phyloP scores from a whole-genome alignment of 1,284 basidiomycete genomes.

The Irpex rosettiformis region DNA sequence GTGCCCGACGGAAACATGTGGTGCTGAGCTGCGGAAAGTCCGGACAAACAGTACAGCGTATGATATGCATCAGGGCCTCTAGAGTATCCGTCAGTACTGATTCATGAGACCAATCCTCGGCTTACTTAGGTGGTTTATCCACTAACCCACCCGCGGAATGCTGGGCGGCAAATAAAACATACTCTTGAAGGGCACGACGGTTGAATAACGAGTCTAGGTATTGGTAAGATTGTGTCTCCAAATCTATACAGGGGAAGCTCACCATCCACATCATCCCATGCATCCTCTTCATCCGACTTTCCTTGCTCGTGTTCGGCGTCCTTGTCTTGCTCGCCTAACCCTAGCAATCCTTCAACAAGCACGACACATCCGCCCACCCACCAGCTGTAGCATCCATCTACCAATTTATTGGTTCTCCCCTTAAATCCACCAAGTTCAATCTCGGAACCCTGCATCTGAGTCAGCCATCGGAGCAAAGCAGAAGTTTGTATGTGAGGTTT shows the following conservation, averaged over 20 bases:
- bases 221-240: not conserved
- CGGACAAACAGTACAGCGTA: constrained; percentile 86
- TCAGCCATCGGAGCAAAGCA: constrained; percentile 78
- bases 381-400: constrained; percentile 99
- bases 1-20: constrained; percentile 50
- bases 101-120: too few species aligned
- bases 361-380: constrained; percentile 94
- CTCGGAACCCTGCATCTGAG: constrained; percentile 81
- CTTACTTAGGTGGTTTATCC: constrained; percentile 92
- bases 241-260: constrained; percentile 19
- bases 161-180: constrained; percentile 85
- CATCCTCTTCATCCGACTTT: constrained; percentile 31
- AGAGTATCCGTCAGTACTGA: too few species aligned
- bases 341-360: constrained; percentile 65
- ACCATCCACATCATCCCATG: constrained; percentile 70
- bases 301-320: constrained; percentile 23
- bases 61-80: constrained; percentile 86
- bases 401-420: constrained; percentile 95
- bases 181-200: constrained; percentile 80
- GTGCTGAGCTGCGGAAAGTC: constrained; percentile 87
- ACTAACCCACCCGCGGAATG: constrained; percentile 81
- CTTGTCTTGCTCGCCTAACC: constrained; percentile 4
- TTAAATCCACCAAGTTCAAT: constrained; percentile 91
- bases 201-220: constrained; percentile 50
- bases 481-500: constrained; percentile 53